Percentiles rank a stretch among this genome's conserved stretches.
phyloP scores from a whole-genome alignment of 1,139 yeast genomes.

The Hansenula sp. region DNA sequence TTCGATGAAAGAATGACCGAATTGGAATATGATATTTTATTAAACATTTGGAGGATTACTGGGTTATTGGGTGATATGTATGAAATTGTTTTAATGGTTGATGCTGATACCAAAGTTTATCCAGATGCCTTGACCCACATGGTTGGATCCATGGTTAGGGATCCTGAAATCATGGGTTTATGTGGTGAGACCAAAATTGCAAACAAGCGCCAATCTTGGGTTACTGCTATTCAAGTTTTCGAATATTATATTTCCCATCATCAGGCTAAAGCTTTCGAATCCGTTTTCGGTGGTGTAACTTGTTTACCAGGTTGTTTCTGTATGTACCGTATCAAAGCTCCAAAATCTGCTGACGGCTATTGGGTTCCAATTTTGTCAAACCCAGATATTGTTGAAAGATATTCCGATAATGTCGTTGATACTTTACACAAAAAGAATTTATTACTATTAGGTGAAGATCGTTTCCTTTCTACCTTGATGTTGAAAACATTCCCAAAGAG shows the following conservation, averaged over 20 bases:
- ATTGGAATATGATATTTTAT: constrained; percentile 78
- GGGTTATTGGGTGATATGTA: constrained; percentile 87
- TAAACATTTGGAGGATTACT: constrained; percentile 78
- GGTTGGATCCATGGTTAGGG: constrained; percentile 90
- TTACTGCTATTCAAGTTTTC: constrained; percentile 91
- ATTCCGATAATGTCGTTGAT: constrained; percentile 83
- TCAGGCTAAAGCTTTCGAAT: constrained; percentile 93
- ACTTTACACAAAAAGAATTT: constrained; percentile 89
- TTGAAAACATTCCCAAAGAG: constrained; percentile 89
- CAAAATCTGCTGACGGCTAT: constrained; percentile 84
- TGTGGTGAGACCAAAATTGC: constrained; percentile 98
- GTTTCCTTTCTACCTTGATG: constrained; percentile 86
- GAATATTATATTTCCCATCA: constrained; percentile 96
- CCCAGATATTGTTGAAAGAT: constrained; percentile 94
- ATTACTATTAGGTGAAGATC: constrained; percentile 88
- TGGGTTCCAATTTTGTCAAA: constrained; percentile 97
- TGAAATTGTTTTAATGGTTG: constrained; percentile 89
- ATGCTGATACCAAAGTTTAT: constrained; percentile 91
- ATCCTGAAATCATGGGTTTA: constrained; percentile 88
- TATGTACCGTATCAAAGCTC: constrained; percentile 91
- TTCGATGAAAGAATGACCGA: constrained; percentile 98
- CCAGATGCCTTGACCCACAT: constrained; percentile 91
- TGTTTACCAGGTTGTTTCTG: constrained; percentile 98
- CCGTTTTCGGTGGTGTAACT: constrained; percentile 94
- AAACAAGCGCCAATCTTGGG: constrained; percentile 85